Evolutionary conservation across 129 eudicot species (phyloP), one percentile per base, ranked within the genome.

Genomic region (Sambucus nigra): DNA sequence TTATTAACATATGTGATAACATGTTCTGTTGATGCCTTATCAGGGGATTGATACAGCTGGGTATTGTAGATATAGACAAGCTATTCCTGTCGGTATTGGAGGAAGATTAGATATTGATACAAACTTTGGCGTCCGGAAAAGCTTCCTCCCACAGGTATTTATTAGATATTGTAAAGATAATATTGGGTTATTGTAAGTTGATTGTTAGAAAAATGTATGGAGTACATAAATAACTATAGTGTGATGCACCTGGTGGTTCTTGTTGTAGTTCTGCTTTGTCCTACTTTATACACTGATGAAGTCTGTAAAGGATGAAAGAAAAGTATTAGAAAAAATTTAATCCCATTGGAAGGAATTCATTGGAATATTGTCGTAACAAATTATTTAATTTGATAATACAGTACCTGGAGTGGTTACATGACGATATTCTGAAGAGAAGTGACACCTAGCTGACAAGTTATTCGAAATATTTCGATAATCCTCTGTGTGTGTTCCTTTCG

Each of bases 1-100:
- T n/a, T n/a, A n/a, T n/a, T n/a, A n/a, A n/a, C n/a, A n/a, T n/a
- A n/a, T n/a, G n/a, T n/a, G n/a, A n/a, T n/a, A n/a, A n/a, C n/a
- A 20, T 25, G 5, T 4, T 38, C 52, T 2, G 42, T 6, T 52
- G 6, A 5, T 54, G n/a, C n/a, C 24, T 25, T 7, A 54, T 54
- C 69, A 88, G 97, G 97, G 80, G 25, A 54, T 66, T 31, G 59
- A 68, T 47, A 88, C 97, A 20, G 74, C 84, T 2, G 94, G 94
- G 62, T 76, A 84, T 61, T 88, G 97, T 63, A 68, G 97, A 70
- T 88, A 84, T 55, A 65, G 97, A 40, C 97, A 88, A 61, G 79
- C 94, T 27, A 80, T 88, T 51, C 97, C 94, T 2, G 73, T 77
- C 10, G 97, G 92, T 23, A 51, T 17, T 33, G 81, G 87, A 68